Base-by-base conservation (phyloP, 164 flowering plant genomes). In the Euptelea pleiosperma region DNA sequence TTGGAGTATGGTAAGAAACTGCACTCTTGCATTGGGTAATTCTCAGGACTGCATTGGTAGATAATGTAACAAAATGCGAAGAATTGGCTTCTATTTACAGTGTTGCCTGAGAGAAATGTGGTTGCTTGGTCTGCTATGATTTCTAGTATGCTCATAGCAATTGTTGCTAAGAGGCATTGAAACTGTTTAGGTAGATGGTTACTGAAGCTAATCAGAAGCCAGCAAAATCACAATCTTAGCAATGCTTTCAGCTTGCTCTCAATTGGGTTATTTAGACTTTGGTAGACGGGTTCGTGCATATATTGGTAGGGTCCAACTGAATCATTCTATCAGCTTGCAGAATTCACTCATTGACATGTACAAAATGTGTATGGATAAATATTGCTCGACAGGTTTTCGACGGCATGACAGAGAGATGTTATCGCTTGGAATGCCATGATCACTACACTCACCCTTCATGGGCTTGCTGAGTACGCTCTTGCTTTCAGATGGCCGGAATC, bases 291-390 rank as follows among this genome's bases (percentile, higher is more conserved):
- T 31, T 25, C 57, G 30, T 51, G 57, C 57, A 6, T 61, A 51
- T 35, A 42, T 61, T 45, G 21, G 30, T 46, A 25, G n/a, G n/a
- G 50, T 14, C 15, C 30, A 25, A 24, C 50, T 46, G 30, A 24
- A 46, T 24, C 3, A 46, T 24, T 46, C 15, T 2, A 46, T 25
- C 29, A 46, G 30, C 11, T 50, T 56, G 55, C 49, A 47, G 42
- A 64, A 64, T 49, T 44, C 60, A 4, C 37, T 62, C 34, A 25
- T 54, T 35, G 66, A 62, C 29, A 62, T 62, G 66, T 62, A 62
- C 36, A 18, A 62, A 62, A 45, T 62, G 66, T 36, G 55, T 24
- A 25, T 19, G 28, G 21, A 55, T 55, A 12, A 36, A 55, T 55
- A 21, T 22, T 4, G 58, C 58, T 8, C 21, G 12, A 3, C 21